These are phyloP conservation scores for Verbascum thapsus DNA, from an alignment of 257 asterid species.

Conservation along the genomic window DNA sequence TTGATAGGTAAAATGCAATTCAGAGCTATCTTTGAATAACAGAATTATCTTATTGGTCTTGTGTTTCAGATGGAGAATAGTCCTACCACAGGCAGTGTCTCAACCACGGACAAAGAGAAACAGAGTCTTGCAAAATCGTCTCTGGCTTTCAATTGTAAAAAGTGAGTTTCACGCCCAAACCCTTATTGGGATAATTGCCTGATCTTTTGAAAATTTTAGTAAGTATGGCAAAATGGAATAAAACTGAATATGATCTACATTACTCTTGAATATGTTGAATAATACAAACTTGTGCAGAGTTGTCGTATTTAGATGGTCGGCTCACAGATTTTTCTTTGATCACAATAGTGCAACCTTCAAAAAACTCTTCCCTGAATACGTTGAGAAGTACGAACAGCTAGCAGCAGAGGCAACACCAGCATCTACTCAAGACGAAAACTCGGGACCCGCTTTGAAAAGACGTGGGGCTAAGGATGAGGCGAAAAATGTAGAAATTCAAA, in stretches of 20 bases:
- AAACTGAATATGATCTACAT: too few relatives aligned
- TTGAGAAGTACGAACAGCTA: slow-evolving; percentile 54
- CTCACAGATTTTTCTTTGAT: slow-evolving; percentile 2
- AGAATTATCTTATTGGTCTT: neutral
- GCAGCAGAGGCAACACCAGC: slow-evolving; percentile 26
- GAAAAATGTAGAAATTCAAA: slow-evolving; percentile 30
- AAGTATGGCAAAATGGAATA: too few relatives aligned
- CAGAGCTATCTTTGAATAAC: neutral
- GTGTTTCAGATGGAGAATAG: slow-evolving; percentile 59
- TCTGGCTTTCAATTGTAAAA: slow-evolving; percentile 60
- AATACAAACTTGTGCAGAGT: too few relatives aligned
- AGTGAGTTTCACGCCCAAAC: slow-evolving; percentile 40
- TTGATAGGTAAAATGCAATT: slow-evolving; percentile 5
- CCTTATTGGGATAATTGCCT: neutral
- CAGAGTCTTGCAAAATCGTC: slow-evolving; percentile 60
- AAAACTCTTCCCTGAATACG: slow-evolving; percentile 57
- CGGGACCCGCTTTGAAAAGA: slow-evolving; percentile 35
- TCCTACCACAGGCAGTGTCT: slow-evolving; percentile 69
- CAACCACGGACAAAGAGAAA: slow-evolving; percentile 55
- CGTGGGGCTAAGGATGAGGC: slow-evolving; percentile 33
- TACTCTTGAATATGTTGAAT: too few relatives aligned
- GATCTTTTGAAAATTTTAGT: too few relatives aligned
- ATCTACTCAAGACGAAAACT: slow-evolving; percentile 29
- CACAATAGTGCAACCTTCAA: slow-evolving; percentile 46
- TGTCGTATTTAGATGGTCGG: neutral